Evolutionary conservation across 139 green algal genomes (phyloP), one percentile per base, ranked within the genome.

Genomic region (Desmodesmus armatus): DNA sequence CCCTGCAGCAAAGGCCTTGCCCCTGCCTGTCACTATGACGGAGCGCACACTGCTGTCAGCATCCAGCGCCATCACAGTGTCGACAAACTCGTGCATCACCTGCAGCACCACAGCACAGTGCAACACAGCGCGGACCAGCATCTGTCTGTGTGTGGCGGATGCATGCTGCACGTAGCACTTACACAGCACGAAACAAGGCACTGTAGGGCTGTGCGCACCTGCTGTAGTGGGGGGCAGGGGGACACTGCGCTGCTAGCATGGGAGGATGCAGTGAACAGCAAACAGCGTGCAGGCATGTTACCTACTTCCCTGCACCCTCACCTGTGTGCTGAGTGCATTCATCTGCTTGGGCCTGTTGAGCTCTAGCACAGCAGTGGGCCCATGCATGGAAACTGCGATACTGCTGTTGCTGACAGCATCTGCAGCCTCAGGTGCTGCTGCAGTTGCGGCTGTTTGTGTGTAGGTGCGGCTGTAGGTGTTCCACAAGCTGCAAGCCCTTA

Each of bases 1-100:
- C 1, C 94, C 94, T 3, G 93, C 93, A 19, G 94, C 94, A 84
- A 97, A 97, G 1, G 93, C 91, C 78, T 94, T 94, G 15, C 91
- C 92, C 53, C 84, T 70, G 3, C 94, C 94, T 0, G 94, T 96
- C 41, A 96, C 78, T 23, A 96, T 88, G 25, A 96, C 89, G 37
- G 90, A 86, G 2, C 84, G 60, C 33, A 91, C 87, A 35, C 35
- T 37, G 7, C 55, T 49, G 25, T 87, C 78, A 7, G 58, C 53
- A 39, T 94, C 89, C 21, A 92, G 66, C 7, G 33, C 6, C 9
- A 80, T 27, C 2, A 88, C 69, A 31, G 89, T 86, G n/a, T 73
- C 65, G 7, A 91, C 78, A 21, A 95, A 44, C 58, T 92, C 89
- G 15, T 80, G 27, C 89, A 92, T 91, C 0, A 91, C 86, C 88